These are phyloP conservation scores for Boletus sp. DNA, from an alignment of 1,284 basidiomycete genomes.

Conservation along the genomic window DNA sequence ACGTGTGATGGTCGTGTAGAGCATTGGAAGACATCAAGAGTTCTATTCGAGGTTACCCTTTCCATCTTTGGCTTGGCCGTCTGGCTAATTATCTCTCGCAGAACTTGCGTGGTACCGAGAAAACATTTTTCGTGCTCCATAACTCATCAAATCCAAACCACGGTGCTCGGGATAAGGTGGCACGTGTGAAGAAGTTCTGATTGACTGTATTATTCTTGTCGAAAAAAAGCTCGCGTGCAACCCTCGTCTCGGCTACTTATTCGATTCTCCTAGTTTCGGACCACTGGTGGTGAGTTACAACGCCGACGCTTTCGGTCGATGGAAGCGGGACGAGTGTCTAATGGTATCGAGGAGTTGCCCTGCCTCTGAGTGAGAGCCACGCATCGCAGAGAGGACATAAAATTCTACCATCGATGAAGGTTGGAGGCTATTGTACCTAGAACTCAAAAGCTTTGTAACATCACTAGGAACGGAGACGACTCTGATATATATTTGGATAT, in stretches of 20 bases:
- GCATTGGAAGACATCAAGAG: slow-evolving; percentile 75
- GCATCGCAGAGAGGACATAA: neutral
- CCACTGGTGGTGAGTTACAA: too few relatives aligned
- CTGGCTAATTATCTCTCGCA: neutral
- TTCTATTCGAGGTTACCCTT: slow-evolving; percentile 64
- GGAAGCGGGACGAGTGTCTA: too few relatives aligned
- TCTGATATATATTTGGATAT: neutral
- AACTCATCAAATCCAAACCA: too few relatives aligned
- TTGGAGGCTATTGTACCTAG: neutral
- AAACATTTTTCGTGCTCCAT: neutral
- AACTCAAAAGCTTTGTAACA: neutral
- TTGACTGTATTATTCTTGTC: neutral
- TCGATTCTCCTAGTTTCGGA: neutral
- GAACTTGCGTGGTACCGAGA: slow-evolving; percentile 1
- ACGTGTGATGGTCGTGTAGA: slow-evolving; percentile 37
- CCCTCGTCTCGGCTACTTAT: neutral
- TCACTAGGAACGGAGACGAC: neutral
- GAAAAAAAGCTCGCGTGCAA: neutral
- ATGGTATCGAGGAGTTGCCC: neutral
- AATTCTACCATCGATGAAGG: neutral
- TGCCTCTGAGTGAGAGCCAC: neutral
- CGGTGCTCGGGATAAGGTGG: neutral
- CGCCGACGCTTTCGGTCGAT: neutral
- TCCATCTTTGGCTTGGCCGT: neutral
- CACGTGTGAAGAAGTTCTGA: neutral